Evolutionary conservation across 257 asterid genomes (phyloP).

Genomic region (Penstemon davidsonii): DNA sequence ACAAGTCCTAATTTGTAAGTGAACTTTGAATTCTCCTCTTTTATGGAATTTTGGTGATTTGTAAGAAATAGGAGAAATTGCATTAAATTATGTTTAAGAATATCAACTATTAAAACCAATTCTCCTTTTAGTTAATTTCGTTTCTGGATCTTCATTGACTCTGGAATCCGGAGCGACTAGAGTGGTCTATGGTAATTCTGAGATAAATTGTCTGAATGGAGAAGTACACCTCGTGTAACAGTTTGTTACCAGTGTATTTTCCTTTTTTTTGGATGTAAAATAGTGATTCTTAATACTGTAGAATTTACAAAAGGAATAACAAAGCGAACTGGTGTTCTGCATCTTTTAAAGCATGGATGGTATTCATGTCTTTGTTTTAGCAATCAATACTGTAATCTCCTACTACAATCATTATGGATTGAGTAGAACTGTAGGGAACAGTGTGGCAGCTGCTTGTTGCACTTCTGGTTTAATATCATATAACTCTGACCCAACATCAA

Average conservation of each 20-base stretch:
- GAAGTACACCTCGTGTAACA: neutral
- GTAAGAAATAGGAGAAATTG: neutral
- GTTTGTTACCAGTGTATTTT: slow-evolving; percentile 6
- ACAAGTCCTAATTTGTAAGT: no score
- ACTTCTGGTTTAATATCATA: neutral
- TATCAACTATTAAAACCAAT: neutral
- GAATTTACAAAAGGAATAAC: neutral
- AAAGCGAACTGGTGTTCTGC: slow-evolving; percentile 2
- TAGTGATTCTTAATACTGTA: neutral
- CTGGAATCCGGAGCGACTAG: neutral
- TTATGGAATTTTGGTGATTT: neutral
- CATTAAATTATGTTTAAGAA: neutral
- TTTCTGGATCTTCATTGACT: neutral
- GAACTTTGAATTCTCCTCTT: neutral
- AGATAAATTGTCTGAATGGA: slow-evolving; percentile 3
- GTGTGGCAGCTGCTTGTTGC: neutral
- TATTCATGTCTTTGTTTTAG: neutral
- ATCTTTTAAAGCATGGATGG: slow-evolving; percentile 2
- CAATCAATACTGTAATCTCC: neutral
- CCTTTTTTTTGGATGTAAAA: neutral
- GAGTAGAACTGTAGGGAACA: slow-evolving; percentile 2
- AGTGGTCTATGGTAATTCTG: neutral
- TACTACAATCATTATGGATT: neutral
- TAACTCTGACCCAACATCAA: neutral
- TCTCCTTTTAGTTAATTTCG: neutral